Evolutionary conservation across 2,329 filamentous ascomycete genomes (phyloP).

Genomic region (Knufia petricola): DNA sequence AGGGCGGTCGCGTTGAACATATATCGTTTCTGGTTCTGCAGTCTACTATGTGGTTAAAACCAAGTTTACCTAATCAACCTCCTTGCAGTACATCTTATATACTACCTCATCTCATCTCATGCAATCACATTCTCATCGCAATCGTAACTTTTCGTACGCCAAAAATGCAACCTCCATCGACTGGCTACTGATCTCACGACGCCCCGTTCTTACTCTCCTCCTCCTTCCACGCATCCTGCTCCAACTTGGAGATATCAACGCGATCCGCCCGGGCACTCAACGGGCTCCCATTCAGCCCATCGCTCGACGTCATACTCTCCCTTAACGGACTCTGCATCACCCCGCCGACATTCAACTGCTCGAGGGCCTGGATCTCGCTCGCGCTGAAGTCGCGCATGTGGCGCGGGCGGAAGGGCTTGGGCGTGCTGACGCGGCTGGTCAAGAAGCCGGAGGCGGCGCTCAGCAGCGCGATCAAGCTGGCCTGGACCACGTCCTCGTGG

Average conservation of each 20-base stretch:
- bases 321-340: conserved; percentile 17
- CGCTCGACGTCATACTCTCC: conserved; percentile 20
- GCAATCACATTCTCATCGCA: not conserved
- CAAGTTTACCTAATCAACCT: too few species aligned
- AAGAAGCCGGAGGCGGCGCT: conserved; percentile 63
- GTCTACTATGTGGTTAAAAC: too few species aligned
- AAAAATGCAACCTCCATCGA: too few species aligned
- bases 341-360: conserved; percentile 27
- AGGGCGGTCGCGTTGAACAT: too few species aligned
- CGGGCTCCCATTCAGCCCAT: conserved; percentile 19
- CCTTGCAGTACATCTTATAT: too few species aligned
- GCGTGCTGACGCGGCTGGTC: conserved; percentile 58
- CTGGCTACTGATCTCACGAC: too few species aligned
- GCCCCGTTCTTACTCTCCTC: conserved; percentile 4
- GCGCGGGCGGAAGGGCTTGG: conserved; percentile 52
- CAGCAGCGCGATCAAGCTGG: conserved; percentile 74
- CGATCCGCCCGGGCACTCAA: conserved; percentile 12
- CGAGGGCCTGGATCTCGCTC: conserved; percentile 36
- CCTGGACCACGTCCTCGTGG: conserved; percentile 85
- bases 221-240: conserved; percentile 27
- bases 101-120: too few species aligned
- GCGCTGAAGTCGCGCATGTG: conserved; percentile 43
- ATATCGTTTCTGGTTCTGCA: too few species aligned
- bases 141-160: not conserved
- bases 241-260: conserved; percentile 31